Evolutionary conservation across 2,329 filamentous ascomycete species (phyloP), one percentile per base, ranked within the genome.

Genomic region (Tolypocladium ovalisporum): DNA sequence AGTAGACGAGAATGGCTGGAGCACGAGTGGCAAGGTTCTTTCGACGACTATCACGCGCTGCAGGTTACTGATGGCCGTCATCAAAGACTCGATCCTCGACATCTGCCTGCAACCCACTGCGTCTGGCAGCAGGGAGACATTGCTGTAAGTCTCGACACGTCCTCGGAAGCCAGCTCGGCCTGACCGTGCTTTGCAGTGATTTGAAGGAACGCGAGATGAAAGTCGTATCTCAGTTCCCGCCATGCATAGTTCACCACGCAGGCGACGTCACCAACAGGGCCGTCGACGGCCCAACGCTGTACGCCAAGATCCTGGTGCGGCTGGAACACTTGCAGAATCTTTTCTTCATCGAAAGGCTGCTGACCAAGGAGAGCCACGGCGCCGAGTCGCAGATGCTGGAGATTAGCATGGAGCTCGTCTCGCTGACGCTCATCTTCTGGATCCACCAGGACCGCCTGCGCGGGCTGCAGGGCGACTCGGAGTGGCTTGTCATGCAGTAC

Each of bases 321-420:
- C 71, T 82, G 3, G 73, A 77, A 53, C 76, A 80, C 52, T 68
- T 82, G 0, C 77, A 83, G 51, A 83, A 82, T 53, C 70, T 79
- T 8, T 84, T 86, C 60, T 75, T 85, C 32, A 70, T 84, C 35
- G 77, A 84, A 61, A 73, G 82, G 24, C 75, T 84, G 0, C 70
- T 84, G 27, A 73, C 77, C 55, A 79, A 78, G 58, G 65, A 65
- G 6, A 67, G 70, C 5, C 61, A 67, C 5, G 22, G 24, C 13
- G 67, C 69, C n/a, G 66, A 70, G 17, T 70, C 70, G 0, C 71
- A 77, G 42, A 67, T 78, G 8, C 63, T 79, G 29, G 65, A 71
- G 1, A 69, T 75, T 40, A 77, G 75, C 52, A 74, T 73, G 37
- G 75, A 79, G 55, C 72, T 80, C 65, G 72, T 80, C 2, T 70